Evolutionary conservation across 116 monocot genomes (phyloP).

Genomic region (Iris pallida): DNA sequence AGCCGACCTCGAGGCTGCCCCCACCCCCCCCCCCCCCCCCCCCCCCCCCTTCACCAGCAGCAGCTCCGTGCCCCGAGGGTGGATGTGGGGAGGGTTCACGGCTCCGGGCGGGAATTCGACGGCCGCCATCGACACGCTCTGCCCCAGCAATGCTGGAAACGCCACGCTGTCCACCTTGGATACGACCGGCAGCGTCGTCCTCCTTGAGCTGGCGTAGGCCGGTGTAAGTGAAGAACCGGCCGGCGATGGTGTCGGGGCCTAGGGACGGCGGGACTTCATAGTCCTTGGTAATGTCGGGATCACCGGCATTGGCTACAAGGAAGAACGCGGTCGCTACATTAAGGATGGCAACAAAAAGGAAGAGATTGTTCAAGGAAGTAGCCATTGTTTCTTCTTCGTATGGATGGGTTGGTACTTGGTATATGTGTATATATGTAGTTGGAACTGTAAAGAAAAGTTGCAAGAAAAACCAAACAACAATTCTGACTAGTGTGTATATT

Average conservation of each 20-base stretch:
- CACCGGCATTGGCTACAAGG: constrained; percentile 7
- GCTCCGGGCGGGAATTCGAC: neutral
- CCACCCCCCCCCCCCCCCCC: neutral
- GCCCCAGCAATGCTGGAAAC: constrained; percentile 12
- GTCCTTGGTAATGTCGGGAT: constrained; percentile 10
- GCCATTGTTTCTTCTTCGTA: neutral
- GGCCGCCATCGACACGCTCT: constrained; percentile 1
- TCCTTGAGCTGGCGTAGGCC: neutral
- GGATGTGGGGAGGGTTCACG: constrained; percentile 9
- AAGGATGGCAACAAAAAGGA: neutral
- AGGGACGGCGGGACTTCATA: constrained; percentile 9
- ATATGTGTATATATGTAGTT: too few species aligned
- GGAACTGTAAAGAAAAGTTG: too few species aligned
- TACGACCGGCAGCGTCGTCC: neutral
- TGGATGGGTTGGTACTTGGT: neutral
- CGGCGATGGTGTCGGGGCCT: constrained; percentile 1
- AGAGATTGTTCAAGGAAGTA: neutral
- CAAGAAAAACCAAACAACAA: too few species aligned
- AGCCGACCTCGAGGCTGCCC: neutral
- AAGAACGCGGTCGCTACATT: neutral
- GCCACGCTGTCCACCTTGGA: constrained; percentile 1
- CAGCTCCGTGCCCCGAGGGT: constrained; percentile 8
- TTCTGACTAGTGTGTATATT: too few species aligned
- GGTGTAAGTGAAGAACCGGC: constrained; percentile 14
- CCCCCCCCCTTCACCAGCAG: neutral